These are phyloP conservation scores for Mycena citricolor DNA, from an alignment of 1,284 basidiomycete species.

Conservation along the genomic window DNA sequence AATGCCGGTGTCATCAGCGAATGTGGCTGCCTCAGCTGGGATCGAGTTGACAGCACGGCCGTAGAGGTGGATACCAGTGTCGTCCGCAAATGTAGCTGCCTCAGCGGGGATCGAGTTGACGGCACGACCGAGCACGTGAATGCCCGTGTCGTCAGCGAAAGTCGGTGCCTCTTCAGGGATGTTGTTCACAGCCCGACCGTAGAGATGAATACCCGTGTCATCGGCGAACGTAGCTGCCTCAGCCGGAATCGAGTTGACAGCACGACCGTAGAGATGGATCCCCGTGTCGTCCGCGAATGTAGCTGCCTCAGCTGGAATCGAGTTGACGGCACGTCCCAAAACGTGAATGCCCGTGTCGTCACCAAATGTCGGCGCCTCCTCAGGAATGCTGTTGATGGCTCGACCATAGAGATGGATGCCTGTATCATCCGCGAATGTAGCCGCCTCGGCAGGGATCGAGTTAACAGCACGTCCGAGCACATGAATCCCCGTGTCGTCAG, in stretches of 20 bases:
- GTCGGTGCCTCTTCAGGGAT: constrained; percentile 26
- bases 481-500: constrained; percentile 27
- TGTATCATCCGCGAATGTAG: constrained; percentile 34
- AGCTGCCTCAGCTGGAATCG: constrained; percentile 30
- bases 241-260: constrained; percentile 29
- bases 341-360: constrained; percentile 28
- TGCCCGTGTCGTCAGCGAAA: constrained; percentile 27
- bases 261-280: constrained; percentile 21
- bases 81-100: constrained; percentile 24
- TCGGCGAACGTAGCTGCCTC: constrained; percentile 27
- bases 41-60: constrained; percentile 25
- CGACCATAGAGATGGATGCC: constrained; percentile 27
- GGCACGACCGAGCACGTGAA: constrained; percentile 21
- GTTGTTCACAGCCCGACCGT: constrained; percentile 20
- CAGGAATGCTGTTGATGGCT: constrained; percentile 8
- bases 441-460: constrained; percentile 29
- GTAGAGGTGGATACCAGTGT: constrained; percentile 25
- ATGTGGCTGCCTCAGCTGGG: constrained; percentile 30
- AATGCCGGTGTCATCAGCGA: constrained; percentile 30
- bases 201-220: constrained; percentile 28
- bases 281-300: constrained; percentile 32
- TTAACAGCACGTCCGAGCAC: constrained; percentile 21
- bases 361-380: constrained; percentile 26
- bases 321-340: constrained; percentile 19
- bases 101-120: constrained; percentile 31